These are phyloP conservation scores for Mycothermus thermophilus DNA, from an alignment of 495 filamentous ascomycete species.

Conservation along the genomic window DNA sequence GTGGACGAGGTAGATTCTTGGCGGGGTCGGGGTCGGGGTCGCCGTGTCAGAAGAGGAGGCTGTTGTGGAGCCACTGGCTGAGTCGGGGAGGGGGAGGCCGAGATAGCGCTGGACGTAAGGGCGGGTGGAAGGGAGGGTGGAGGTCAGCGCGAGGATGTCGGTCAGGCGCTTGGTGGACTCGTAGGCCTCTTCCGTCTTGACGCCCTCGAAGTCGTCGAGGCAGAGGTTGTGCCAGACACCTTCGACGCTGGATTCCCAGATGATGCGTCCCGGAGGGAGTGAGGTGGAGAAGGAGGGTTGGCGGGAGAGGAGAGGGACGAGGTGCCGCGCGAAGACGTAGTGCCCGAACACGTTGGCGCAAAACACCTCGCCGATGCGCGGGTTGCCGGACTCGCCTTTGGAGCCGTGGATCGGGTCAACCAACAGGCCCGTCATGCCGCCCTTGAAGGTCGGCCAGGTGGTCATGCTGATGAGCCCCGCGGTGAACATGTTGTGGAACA, in stretches of 20 bases:
- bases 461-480: slow-evolving; percentile 52
- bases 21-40: slow-evolving; percentile 14
- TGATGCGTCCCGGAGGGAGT: slow-evolving; percentile 41
- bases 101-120: slow-evolving; percentile 37
- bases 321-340: slow-evolving; percentile 73
- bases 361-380: slow-evolving; percentile 59
- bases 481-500: slow-evolving; percentile 42
- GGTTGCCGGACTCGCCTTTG: not conserved
- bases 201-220: slow-evolving; percentile 61
- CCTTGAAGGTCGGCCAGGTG: slow-evolving; percentile 72
- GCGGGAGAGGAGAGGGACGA: slow-evolving; percentile 55
- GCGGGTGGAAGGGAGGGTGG: slow-evolving; percentile 47
- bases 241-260: slow-evolving; percentile 80
- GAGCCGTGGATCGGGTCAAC: slow-evolving; percentile 23
- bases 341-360: slow-evolving; percentile 90
- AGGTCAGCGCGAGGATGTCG: slow-evolving; percentile 67
- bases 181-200: slow-evolving; percentile 50
- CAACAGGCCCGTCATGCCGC: slow-evolving; percentile 43
- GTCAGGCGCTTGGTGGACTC: slow-evolving; percentile 76
- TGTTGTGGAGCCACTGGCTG: too few species aligned
- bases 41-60: too few species aligned
- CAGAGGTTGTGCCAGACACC: slow-evolving; percentile 41
- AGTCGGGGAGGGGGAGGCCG: slow-evolving; percentile 2
- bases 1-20: slow-evolving; percentile 63
- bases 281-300: slow-evolving; percentile 17